Conservation (phyloP, 192 early-diverging fungal species). For the Backusella luteola region DNA sequence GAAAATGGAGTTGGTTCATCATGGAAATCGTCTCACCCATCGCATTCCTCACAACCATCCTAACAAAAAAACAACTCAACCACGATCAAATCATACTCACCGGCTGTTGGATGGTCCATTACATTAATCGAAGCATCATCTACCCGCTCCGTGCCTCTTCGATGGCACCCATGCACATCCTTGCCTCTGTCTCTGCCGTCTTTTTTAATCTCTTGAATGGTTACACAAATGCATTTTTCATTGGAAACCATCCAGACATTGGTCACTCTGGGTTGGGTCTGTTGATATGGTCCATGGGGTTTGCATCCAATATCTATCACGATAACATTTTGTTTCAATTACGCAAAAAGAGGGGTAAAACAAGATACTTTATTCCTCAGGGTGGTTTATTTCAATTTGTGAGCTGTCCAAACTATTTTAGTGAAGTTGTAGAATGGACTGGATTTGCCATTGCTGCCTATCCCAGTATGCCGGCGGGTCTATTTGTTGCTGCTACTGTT, state of each 20-base stretch:
- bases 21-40: conserved; percentile 39
- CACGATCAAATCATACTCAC: conserved; percentile 18
- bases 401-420: conserved; percentile 39
- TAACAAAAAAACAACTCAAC: not conserved
- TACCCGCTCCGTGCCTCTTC: conserved; percentile 27
- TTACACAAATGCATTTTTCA: conserved; percentile 32
- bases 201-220: conserved; percentile 39
- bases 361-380: conserved; percentile 28
- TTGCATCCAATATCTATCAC: conserved; percentile 36
- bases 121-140: conserved; percentile 30
- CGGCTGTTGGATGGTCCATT: conserved; percentile 33
- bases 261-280: not conserved
- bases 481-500: conserved; percentile 27
- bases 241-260: not conserved
- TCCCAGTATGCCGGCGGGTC: conserved; percentile 24
- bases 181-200: conserved; percentile 2
- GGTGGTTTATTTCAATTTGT: conserved; percentile 32
- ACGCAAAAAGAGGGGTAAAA: not conserved
- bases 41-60: conserved; percentile 12
- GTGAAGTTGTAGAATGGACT: conserved; percentile 39
- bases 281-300: conserved; percentile 19
- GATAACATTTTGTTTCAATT: conserved; percentile 36
- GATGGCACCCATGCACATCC: conserved; percentile 32
- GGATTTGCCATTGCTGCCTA: conserved; percentile 35
- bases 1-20: conserved; percentile 32